Evolutionary conservation across 208 protist species (phyloP), one percentile per base, ranked within the genome.

Genomic region (Naegleria lovaniensis): DNA sequence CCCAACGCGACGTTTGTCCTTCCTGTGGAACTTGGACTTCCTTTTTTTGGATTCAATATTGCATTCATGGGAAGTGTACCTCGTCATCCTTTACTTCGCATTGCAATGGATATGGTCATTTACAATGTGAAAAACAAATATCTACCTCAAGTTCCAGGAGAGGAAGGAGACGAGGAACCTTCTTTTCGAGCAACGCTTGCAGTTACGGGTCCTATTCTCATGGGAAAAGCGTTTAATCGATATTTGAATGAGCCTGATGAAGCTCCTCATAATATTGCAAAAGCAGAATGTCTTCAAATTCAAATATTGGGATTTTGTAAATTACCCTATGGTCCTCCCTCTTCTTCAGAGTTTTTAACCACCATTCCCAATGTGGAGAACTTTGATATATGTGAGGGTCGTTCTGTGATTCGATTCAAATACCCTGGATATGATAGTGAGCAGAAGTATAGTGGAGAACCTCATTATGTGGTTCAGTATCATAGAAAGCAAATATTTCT

Each of bases 101-200:
- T 40, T 19, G 75, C 75, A 1, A 83, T 83, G 75, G 75, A 83
- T 40, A 83, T 83, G 75, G 29, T 83, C 33, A 39, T 83, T 40
- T 83, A 83, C 13, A 83, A 83, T 83, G 75, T 83, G 33, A 83
- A 83, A 83, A 83, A 83, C 33, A 83, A 83, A 29, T 67, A 67
- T 67, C 3, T 67, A 3, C 55, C 55, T 22, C 19, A 22, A 4
- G 55, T 67, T 67, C 55, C 55, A 29, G 43, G 43, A 9, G 43
- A 48, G 43, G 43, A 48, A 48, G n/a, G n/a, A n/a, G 15, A 15
- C 5, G 22, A 67, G 22, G 11, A 48, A 48, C 1, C 1, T 48
- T 9, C 43, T 48, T 48, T 67, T 29, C 55, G 22, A 29, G 55
- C 11, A 19, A 29, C 11, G 4, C 19, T 67, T 1, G 22, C 55